Conservation (phyloP, 1,139 yeast species). For the Meyerozyma elateridarum region DNA sequence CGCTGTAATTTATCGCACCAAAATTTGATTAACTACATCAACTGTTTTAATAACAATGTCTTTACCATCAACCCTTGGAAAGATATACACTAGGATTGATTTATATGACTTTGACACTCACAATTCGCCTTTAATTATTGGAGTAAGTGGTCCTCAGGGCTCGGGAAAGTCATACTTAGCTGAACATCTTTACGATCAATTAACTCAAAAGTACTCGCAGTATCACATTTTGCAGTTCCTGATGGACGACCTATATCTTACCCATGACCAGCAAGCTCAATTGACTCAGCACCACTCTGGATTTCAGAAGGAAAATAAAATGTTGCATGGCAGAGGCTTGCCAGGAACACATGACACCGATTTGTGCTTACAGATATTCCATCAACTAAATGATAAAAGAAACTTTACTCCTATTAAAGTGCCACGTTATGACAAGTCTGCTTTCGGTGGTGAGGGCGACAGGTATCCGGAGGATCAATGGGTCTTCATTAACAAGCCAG, state of each 20-base stretch:
- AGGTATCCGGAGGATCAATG: constrained; percentile 40
- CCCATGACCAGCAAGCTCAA: constrained; percentile 51
- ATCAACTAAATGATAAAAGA: constrained; percentile 13
- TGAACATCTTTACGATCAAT: constrained; percentile 31
- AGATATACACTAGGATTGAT: constrained; percentile 17
- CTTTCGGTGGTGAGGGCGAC: constrained; percentile 76
- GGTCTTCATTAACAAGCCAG: constrained; percentile 31
- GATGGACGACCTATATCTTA: constrained; percentile 81
- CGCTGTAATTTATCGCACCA: constrained; percentile 1
- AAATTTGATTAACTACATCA: background rate
- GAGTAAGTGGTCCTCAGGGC: constrained; percentile 89
- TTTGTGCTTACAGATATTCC: constrained; percentile 26
- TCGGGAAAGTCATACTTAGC: constrained; percentile 82
- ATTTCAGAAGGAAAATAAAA: constrained; percentile 36
- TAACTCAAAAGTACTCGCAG: constrained; percentile 32
- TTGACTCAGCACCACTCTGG: constrained; percentile 31
- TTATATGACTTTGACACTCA: constrained; percentile 13
- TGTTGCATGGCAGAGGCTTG: constrained; percentile 76
- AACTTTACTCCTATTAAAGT: constrained; percentile 28
- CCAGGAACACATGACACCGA: constrained; percentile 90
- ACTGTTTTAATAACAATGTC: constrained; percentile 14
- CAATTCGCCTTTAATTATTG: constrained; percentile 51
- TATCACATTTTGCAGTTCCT: constrained; percentile 56
- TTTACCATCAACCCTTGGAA: constrained; percentile 17
- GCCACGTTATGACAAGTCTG: constrained; percentile 79